Evolutionary conservation across 108 stramenopile species (phyloP).

Genomic region (Pseudonitzschia multistriata): DNA sequence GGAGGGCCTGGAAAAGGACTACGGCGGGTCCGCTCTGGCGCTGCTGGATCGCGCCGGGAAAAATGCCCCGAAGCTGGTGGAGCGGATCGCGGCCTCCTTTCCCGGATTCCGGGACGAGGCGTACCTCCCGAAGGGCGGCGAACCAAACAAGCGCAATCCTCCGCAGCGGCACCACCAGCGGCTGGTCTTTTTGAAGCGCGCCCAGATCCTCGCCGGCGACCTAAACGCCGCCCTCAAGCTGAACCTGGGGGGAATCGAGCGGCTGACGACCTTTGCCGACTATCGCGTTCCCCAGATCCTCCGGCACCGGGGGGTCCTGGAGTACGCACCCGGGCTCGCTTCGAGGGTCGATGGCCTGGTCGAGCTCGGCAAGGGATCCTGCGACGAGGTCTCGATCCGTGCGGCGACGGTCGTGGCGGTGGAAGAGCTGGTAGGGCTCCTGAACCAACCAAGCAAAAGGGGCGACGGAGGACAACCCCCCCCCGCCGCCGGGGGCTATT

Average conservation of each 20-base stretch:
- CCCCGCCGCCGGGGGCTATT: constrained; percentile 31
- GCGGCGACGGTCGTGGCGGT: constrained; percentile 88
- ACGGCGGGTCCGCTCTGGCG: constrained; percentile 55
- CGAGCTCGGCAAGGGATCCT: constrained; percentile 50
- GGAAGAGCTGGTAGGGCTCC: constrained; percentile 63
- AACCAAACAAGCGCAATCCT: neutral
- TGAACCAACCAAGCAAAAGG: constrained; percentile 28
- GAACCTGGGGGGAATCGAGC: constrained; percentile 34
- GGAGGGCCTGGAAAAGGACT: constrained; percentile 42
- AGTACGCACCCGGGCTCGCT: constrained; percentile 57
- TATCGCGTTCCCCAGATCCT: constrained; percentile 91
- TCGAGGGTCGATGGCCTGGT: constrained; percentile 48
- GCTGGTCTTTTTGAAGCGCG: constrained; percentile 84
- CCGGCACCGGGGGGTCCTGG: constrained; percentile 63
- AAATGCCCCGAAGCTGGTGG: constrained; percentile 59
- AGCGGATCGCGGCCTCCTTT: constrained; percentile 58
- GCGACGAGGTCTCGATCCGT: constrained; percentile 85
- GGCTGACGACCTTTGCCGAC: constrained; percentile 90
- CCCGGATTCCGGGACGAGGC: constrained; percentile 83
- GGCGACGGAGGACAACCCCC: neutral
- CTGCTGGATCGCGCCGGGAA: constrained; percentile 57
- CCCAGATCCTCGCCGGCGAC: constrained; percentile 91
- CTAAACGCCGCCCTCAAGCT: constrained; percentile 70
- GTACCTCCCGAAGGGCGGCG: neutral
- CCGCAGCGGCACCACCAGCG: constrained; percentile 7